phyloP scores from a whole-genome alignment of 2,329 filamentous ascomycete genomes.

The Paraphoma chrysanthemicola region DNA sequence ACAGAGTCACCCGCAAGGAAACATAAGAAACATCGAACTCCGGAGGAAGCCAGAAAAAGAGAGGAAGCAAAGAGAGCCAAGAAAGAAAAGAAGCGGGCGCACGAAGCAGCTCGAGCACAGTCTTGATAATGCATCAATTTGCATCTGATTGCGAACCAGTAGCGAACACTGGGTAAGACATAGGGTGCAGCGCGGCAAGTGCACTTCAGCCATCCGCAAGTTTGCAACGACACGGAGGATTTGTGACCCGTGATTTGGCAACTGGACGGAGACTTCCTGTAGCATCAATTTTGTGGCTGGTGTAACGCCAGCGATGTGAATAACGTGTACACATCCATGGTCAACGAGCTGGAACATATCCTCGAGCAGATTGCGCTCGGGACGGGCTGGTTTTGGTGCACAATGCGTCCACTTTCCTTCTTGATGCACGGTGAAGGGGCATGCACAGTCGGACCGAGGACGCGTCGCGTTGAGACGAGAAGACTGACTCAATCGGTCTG shows the following conservation, averaged over 20 bases:
- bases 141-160: not conserved
- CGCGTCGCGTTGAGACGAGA: not conserved
- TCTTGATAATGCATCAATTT: constrained; percentile 11
- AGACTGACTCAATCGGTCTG: not conserved
- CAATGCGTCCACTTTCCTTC: not conserved
- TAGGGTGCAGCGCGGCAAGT: no score
- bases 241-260: no score
- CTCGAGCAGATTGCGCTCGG: no score
- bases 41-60: constrained; percentile 46
- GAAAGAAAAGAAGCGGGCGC: constrained; percentile 46
- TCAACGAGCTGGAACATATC: no score
- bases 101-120: constrained; percentile 26
- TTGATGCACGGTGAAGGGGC: not conserved
- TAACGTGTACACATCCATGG: no score
- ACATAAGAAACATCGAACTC: constrained; percentile 46
- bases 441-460: not conserved
- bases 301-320: no score
- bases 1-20: constrained; percentile 46
- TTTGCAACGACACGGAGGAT: no score
- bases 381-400: no score
- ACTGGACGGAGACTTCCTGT: no score
- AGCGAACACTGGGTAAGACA: no score
- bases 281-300: no score
- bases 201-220: no score
- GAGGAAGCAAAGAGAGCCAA: constrained; percentile 49